These are phyloP conservation scores for Lentinula lateritia DNA, from an alignment of 768 basidiomycete species.

Conservation along the genomic window DNA sequence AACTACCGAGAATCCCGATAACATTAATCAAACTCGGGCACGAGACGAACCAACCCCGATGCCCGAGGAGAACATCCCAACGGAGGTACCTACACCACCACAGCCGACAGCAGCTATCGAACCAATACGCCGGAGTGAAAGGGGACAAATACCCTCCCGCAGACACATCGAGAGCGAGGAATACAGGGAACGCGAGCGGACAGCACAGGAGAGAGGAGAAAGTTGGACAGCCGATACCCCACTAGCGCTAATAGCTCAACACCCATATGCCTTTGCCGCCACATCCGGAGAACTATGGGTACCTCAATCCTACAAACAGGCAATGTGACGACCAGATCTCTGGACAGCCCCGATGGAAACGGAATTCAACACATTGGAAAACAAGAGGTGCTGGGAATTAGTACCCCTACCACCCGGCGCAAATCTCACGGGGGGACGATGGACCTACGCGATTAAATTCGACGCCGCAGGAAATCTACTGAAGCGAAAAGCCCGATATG, in stretches of 20 bases:
- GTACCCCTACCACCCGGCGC: not conserved
- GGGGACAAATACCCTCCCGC: no score
- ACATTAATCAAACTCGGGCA: no score
- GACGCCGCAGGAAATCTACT: no score
- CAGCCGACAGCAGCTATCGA: no score
- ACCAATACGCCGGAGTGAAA: no score
- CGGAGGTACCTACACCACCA: no score
- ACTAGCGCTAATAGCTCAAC: not conserved
- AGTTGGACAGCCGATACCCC: not conserved
- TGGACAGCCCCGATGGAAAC: not conserved
- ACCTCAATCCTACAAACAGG: not conserved
- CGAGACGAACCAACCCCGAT: no score
- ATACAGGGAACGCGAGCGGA: not conserved
- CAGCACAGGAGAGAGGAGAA: not conserved
- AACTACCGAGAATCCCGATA: no score
- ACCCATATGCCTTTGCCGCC: not conserved
- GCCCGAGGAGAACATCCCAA: no score
- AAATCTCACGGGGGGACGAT: no score
- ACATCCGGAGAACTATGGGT: not conserved
- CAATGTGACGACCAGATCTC: not conserved
- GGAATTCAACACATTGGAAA: not conserved
- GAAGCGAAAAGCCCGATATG: no score
- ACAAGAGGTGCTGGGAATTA: not conserved
- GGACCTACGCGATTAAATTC: no score
- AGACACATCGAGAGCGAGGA: not conserved